These are phyloP conservation scores for Globisporangium middletonii DNA, from an alignment of 352 stramenopile genomes.

Conservation along the genomic window DNA sequence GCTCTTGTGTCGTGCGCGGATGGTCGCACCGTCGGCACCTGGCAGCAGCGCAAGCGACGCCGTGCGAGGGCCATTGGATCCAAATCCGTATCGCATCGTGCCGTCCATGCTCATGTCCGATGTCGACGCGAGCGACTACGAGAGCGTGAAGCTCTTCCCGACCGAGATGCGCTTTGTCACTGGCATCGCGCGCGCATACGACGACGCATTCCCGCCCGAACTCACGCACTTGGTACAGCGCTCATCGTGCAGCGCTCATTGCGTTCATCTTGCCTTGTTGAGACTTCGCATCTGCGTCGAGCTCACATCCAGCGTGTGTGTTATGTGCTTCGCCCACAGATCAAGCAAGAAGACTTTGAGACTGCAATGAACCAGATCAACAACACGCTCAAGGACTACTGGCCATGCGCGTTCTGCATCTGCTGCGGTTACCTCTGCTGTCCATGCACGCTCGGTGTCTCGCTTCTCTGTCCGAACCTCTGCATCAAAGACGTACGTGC, in stretches of 20 bases:
- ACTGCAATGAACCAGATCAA: conserved; percentile 81
- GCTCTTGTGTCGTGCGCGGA: background rate
- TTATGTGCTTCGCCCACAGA: conserved; percentile 9
- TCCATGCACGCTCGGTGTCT: conserved; percentile 56
- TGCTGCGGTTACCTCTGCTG: conserved; percentile 65
- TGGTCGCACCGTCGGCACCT: background rate
- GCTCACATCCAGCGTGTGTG: background rate
- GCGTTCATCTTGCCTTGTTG: background rate
- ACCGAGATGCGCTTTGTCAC: conserved; percentile 65
- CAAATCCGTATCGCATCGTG: background rate
- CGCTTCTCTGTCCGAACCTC: conserved; percentile 61
- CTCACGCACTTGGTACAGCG: conserved; percentile 34
- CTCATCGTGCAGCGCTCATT: background rate
- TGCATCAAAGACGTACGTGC: conserved; percentile 64
- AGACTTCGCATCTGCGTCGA: no score
- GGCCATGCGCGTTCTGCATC: conserved; percentile 70
- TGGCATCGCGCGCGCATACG: conserved; percentile 60
- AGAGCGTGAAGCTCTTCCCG: conserved; percentile 42
- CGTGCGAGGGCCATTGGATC: background rate
- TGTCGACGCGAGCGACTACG: conserved; percentile 17
- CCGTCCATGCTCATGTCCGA: background rate
- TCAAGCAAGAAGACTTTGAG: conserved; percentile 55
- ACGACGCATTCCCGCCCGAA: conserved; percentile 64
- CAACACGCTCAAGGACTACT: conserved; percentile 81
- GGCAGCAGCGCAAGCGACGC: background rate